Evolutionary conservation across 2,329 filamentous ascomycete species (phyloP).

Genomic region (Trichophyton simii): DNA sequence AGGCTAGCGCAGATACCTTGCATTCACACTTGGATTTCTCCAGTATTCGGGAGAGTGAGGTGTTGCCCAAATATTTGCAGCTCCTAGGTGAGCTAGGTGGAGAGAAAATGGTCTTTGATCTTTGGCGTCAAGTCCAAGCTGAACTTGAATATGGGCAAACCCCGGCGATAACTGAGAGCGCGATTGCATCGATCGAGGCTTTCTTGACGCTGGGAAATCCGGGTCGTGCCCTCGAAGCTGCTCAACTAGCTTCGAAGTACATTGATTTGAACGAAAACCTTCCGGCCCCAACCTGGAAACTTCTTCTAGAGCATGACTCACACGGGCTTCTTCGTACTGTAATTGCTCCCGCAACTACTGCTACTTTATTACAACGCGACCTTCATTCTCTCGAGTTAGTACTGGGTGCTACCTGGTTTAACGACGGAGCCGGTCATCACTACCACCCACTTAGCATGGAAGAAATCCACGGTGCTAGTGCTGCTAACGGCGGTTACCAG

Average conservation of each 20-base stretch:
- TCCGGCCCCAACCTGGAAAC: constrained; percentile 8
- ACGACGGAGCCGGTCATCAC: constrained; percentile 10
- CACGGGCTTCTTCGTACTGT: constrained; percentile 16
- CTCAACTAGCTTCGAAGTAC: constrained; percentile 20
- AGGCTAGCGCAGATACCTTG: neutral
- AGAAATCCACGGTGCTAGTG: neutral
- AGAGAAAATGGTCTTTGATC: constrained; percentile 12
- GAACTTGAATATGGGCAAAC: constrained; percentile 4
- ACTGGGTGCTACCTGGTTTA: constrained; percentile 22
- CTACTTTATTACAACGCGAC: constrained; percentile 17
- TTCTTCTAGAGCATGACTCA: constrained; percentile 14
- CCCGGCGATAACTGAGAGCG: constrained; percentile 10
- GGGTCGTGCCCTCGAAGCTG: constrained; percentile 16
- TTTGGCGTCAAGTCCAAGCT: constrained; percentile 18
- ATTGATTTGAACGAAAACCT: constrained; percentile 15
- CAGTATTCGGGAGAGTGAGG: neutral
- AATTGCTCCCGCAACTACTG: constrained; percentile 15
- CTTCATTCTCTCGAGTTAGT: constrained; percentile 21
- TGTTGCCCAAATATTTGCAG: constrained; percentile 7
- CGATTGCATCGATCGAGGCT: constrained; percentile 18
- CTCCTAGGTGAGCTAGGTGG: constrained; percentile 16
- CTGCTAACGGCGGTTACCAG: neutral
- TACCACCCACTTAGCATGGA: constrained; percentile 11
- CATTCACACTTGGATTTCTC: constrained; percentile 7
- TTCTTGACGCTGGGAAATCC: constrained; percentile 18